Evolutionary conservation across 108 stramenopile genomes (phyloP), one percentile per base, ranked within the genome.

Genomic region (Fistulifera pelliculosa): DNA sequence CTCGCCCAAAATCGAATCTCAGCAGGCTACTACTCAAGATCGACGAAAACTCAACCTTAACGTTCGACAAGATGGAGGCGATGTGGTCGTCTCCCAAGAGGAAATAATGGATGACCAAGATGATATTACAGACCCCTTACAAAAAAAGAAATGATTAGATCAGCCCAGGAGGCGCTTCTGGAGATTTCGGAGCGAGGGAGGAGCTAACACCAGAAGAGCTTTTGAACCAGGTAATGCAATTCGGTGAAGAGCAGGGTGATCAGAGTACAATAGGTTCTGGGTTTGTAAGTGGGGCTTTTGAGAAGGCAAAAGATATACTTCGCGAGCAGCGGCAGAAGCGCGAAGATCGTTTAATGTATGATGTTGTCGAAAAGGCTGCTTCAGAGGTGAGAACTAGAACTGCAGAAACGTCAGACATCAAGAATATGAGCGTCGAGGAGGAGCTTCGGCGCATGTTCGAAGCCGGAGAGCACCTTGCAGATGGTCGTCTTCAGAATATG

Each of bases 241-340:
- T 87, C 60, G 90, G 80, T 1, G 83, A 87, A 17, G 70, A 77
- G 58, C 67, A 81, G 56, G 69, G 78, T 28, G 73, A 77, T 49
- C 77, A 81, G 54, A 56, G 80, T 17, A 64, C 62, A 45, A 50
- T 64, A 18, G 89, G 85, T 4, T 41, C 26, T 55, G 89, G 89
- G 0, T 91, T 91, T 68, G 90, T 79, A 1, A 75, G 65, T 47
- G 90, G 81, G 15, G 90, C 90, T 28, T 80, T 87, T 45, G 73
- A 77, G 43, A 77, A 87, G 61, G 85, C 90, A 23, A 91, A 84
- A 52, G 80, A 81, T 26, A 38, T 90, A 13, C 41, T 85, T 19
- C 66, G 52, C 15, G 47, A 71, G 45, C 54, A 73, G 41, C 22
- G 74, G 47, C 21, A 59, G 57, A 54, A 69, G 27, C 28, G 69